phyloP scores from a whole-genome alignment of 192 early-diverging fungal species.

The Geranomyces michiganensis region DNA sequence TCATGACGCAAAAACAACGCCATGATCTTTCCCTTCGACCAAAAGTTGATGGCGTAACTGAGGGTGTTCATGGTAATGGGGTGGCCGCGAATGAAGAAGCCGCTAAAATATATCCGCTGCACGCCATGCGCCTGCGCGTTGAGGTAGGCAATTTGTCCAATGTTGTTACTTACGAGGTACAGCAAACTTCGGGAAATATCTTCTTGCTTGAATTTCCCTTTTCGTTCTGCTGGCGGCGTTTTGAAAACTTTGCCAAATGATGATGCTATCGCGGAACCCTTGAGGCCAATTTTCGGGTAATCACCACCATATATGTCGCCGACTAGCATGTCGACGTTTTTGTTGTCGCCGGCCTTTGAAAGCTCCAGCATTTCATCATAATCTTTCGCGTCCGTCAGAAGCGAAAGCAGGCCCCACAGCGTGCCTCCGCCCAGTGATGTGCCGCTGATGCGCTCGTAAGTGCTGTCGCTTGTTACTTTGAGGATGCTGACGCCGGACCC shows the following conservation, averaged over 20 bases:
- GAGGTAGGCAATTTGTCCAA: constrained; percentile 97
- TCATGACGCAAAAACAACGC: constrained; percentile 96
- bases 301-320: constrained; percentile 91
- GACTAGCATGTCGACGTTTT: constrained; percentile 76
- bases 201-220: constrained; percentile 65
- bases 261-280: constrained; percentile 90
- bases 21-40: constrained; percentile 93
- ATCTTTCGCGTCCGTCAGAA: constrained; percentile 84
- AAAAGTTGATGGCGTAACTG: constrained; percentile 95
- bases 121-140: constrained; percentile 93
- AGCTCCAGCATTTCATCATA: constrained; percentile 85
- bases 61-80: constrained; percentile 97
- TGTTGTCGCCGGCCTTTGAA: constrained; percentile 89
- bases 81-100: constrained; percentile 96
- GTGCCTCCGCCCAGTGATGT: constrained; percentile 6
- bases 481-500: constrained; percentile 96
- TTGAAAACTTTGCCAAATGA: constrained; percentile 97
- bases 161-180: constrained; percentile 97
- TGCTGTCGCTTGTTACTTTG: constrained; percentile 91
- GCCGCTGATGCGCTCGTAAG: constrained; percentile 41
- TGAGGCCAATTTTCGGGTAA: constrained; percentile 91
- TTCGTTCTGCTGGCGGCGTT: constrained; percentile 66
- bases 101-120: constrained; percentile 92
- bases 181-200: constrained; percentile 90
- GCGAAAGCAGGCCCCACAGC: constrained; percentile 87